Conservation (phyloP, 2,329 filamentous ascomycete genomes). For the Fusarium pseudoanthophilum region DNA sequence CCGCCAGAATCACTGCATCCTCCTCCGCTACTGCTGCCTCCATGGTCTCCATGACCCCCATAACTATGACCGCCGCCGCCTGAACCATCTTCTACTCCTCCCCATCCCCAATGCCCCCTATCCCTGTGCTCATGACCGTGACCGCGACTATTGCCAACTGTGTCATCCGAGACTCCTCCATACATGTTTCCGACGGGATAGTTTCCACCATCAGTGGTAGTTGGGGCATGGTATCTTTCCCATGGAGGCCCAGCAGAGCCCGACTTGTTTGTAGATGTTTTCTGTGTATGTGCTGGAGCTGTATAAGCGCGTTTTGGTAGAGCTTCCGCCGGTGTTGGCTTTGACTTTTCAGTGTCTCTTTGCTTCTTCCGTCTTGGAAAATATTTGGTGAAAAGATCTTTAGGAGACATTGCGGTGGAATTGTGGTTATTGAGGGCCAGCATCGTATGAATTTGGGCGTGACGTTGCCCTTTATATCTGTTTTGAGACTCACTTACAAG, state of each 20-base stretch:
- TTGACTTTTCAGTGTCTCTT: constrained; percentile 4
- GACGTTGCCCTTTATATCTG: neutral
- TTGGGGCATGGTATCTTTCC: neutral
- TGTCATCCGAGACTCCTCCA: neutral
- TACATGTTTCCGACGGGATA: neutral
- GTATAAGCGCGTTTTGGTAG: neutral
- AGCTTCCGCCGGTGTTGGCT: neutral
- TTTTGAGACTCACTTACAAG: neutral
- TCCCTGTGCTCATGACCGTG: neutral
- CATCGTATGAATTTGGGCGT: neutral
- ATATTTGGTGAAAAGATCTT: constrained; percentile 12
- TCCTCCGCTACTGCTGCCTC: neutral
- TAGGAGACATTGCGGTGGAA: constrained; percentile 3
- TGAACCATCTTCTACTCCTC: constrained; percentile 1
- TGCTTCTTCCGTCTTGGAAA: neutral
- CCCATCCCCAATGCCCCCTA: constrained; percentile 4
- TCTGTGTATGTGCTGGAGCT: neutral
- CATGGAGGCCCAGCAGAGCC: neutral
- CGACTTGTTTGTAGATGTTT: neutral
- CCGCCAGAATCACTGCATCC: neutral
- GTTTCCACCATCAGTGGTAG: neutral
- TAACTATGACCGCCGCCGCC: neutral
- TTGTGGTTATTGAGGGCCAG: neutral
- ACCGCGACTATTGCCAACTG: neutral
- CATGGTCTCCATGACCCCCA: neutral